phyloP scores from a whole-genome alignment of 179 eudicot species.

The Pouteria campechiana region DNA sequence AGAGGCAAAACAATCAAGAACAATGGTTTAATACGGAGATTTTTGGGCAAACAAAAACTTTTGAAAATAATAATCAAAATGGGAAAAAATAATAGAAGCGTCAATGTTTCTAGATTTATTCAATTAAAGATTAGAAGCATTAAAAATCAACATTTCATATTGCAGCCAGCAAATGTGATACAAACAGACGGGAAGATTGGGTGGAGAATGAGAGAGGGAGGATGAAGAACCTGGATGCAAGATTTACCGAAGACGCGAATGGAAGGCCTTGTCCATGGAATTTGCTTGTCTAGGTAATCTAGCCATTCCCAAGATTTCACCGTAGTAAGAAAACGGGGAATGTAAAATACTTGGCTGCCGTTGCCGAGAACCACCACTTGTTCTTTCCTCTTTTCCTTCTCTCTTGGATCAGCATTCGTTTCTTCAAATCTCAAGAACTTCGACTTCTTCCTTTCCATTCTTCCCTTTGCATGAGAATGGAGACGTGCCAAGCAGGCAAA shows the following conservation, averaged over 20 bases:
- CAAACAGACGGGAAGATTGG: background rate
- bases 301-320: conserved; percentile 50
- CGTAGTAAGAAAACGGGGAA: conserved; percentile 31
- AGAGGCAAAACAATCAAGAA: background rate
- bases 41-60: no score
- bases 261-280: conserved; percentile 90
- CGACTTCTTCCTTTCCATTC: no score
- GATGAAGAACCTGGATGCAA: conserved; percentile 47
- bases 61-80: no score
- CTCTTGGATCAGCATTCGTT: no score
- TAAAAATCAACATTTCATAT: background rate
- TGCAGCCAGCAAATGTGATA: background rate
- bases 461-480: no score
- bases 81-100: no score
- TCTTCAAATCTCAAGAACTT: no score
- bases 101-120: no score
- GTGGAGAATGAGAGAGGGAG: background rate
- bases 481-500: no score
- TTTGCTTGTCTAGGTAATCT: conserved; percentile 47
- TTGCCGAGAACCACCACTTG: conserved; percentile 35
- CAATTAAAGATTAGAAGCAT: no score
- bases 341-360: conserved; percentile 55
- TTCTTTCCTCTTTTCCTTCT: no score
- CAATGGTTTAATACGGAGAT: background rate
- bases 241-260: conserved; percentile 71